A percentile compares a stretch with the other conserved stretches of the same genome.
phyloP scores from a whole-genome alignment of 2,329 filamentous ascomycete species.

The Emydomyces testavorans region DNA sequence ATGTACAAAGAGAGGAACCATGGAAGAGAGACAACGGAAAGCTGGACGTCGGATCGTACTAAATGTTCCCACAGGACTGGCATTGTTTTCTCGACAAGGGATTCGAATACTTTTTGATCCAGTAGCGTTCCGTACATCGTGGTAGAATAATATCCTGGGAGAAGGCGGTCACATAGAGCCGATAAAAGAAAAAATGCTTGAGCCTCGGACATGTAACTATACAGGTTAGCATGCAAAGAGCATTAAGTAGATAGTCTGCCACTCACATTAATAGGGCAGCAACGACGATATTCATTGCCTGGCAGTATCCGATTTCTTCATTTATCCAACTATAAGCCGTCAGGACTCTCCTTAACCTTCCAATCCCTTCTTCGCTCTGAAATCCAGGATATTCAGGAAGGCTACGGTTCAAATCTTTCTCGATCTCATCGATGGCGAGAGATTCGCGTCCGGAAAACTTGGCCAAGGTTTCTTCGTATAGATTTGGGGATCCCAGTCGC shows the following conservation, averaged over 20 bases:
- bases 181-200: constrained; percentile 94
- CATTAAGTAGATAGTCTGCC: neutral
- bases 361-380: constrained; percentile 91
- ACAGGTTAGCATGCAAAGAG: constrained; percentile 18
- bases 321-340: constrained; percentile 98
- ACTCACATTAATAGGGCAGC: constrained; percentile 81
- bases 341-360: constrained; percentile 72
- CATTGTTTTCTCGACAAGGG: constrained; percentile 97
- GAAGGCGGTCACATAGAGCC: constrained; percentile 77
- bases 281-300: constrained; percentile 99
- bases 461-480: constrained; percentile 71
- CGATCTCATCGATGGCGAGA: constrained; percentile 94
- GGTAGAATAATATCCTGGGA: constrained; percentile 94
- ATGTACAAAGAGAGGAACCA: constrained; percentile 98
- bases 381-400: constrained; percentile 95
- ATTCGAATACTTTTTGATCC: constrained; percentile 95
- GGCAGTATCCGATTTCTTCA: constrained; percentile 90
- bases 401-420: constrained; percentile 94
- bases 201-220: constrained; percentile 80
- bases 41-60: constrained; percentile 90
- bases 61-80: constrained; percentile 96
- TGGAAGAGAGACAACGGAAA: constrained; percentile 90
- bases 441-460: constrained; percentile 80
- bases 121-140: constrained; percentile 98
- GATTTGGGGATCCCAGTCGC: constrained; percentile 69